Conservation (phyloP, 192 early-diverging fungal species). For the Gryganskiella cystojenkinii region DNA sequence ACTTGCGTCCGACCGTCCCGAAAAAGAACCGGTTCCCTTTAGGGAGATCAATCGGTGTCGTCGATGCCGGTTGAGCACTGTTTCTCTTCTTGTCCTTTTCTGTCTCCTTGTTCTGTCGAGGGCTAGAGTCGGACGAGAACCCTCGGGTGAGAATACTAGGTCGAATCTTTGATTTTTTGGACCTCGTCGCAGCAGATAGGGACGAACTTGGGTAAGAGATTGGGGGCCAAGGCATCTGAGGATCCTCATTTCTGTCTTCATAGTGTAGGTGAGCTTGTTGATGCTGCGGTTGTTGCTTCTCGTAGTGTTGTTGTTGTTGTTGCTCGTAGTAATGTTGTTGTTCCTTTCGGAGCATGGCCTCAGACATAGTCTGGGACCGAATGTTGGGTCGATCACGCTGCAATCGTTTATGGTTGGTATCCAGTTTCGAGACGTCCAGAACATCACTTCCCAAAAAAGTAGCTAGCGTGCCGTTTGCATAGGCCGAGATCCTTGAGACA, state of each 20-base stretch:
- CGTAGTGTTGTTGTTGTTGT: background rate
- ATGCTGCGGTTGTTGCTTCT: background rate
- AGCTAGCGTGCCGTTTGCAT: no score
- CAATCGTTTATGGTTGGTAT: no score
- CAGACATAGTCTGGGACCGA: slow-evolving; percentile 27
- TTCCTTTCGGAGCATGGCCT: slow-evolving; percentile 8
- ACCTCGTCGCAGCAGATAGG: no score
- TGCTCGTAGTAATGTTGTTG: background rate
- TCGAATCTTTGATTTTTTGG: slow-evolving; percentile 2
- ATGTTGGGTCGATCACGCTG: no score
- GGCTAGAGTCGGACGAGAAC: slow-evolving; percentile 36
- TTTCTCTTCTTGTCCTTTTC: no score
- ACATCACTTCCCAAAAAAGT: no score
- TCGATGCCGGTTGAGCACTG: background rate
- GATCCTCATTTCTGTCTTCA: no score
- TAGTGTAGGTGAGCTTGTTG: background rate
- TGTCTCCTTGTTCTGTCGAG: slow-evolving; percentile 17
- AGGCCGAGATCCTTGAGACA: no score
- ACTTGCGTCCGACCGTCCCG: slow-evolving; percentile 7
- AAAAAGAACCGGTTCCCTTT: no score
- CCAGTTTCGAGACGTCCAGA: no score
- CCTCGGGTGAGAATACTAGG: slow-evolving; percentile 33
- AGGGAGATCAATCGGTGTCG: background rate
- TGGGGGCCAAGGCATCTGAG: background rate
- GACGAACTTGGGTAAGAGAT: no score